Evolutionary conservation across 1,139 yeast genomes (phyloP).

Genomic region (Candida tetrigidarum): DNA sequence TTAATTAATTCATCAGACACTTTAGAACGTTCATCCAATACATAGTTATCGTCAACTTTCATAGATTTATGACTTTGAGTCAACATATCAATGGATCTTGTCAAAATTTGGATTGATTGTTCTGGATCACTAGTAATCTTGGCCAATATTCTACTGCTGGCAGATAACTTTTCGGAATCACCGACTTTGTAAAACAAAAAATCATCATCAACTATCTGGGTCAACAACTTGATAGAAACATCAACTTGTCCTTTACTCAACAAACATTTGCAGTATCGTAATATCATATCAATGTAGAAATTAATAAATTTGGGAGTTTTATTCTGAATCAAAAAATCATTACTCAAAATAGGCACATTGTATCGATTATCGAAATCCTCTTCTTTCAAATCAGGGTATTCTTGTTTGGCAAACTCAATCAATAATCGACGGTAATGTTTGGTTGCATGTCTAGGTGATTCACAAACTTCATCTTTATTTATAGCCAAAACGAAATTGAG

Average conservation of each 20-base stretch:
- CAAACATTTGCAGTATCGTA: slow-evolving; percentile 46
- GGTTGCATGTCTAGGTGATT: slow-evolving; percentile 47
- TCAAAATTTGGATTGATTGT: slow-evolving; percentile 38
- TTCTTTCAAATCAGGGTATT: slow-evolving; percentile 28
- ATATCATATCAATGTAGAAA: slow-evolving; percentile 49
- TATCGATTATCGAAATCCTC: slow-evolving; percentile 26
- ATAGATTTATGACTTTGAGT: slow-evolving; percentile 31
- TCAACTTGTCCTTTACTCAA: slow-evolving; percentile 46
- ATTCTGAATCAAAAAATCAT: slow-evolving; percentile 33
- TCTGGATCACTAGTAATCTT: slow-evolving; percentile 28
- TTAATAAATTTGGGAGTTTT: slow-evolving; percentile 42
- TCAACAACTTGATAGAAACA: slow-evolving; percentile 33
- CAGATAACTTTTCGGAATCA: slow-evolving; percentile 49
- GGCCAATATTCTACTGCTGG: slow-evolving; percentile 44
- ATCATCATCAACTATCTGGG: slow-evolving; percentile 39
- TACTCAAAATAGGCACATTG: slow-evolving; percentile 37
- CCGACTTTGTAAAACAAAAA: slow-evolving; percentile 44
- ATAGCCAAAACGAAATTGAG: slow-evolving; percentile 47
- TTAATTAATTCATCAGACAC: slow-evolving; percentile 44
- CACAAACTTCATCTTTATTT: slow-evolving; percentile 49
- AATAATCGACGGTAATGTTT: slow-evolving; percentile 48
- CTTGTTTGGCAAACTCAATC: slow-evolving; percentile 39
- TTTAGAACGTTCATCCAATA: slow-evolving; percentile 30
- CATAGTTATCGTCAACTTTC: slow-evolving; percentile 27
- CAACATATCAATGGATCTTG: slow-evolving; percentile 48